Evolutionary conservation across 352 stramenopile genomes (phyloP), one percentile per base, ranked within the genome.

Genomic region (Pythium brachiatum): DNA sequence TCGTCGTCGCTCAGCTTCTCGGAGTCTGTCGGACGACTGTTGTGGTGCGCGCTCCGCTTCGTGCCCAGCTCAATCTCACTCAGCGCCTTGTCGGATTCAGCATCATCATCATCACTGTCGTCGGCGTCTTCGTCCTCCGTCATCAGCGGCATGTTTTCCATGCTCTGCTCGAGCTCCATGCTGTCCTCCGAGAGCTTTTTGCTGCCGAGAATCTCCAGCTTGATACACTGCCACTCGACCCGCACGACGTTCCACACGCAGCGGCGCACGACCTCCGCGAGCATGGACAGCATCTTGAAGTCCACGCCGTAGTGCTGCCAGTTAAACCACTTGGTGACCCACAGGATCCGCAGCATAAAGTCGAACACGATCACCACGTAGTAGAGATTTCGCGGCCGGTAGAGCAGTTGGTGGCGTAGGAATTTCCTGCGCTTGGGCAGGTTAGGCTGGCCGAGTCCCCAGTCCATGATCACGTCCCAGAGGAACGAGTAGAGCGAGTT

Each of bases 401-500:
- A 94, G 0, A 86, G 74, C 34, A 94, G 65, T 46, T 86, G 77
- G 55, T 92, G 83, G 21, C 85, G 81, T 51, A 94, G 64, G 53
- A 88, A 86, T 4, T 53, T 55, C 9, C 83, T 60, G 18, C 60
- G 57, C 26, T 53, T 62, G 15, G 77, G 78, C 25, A 90, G 57
- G 13, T 79, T 72, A 0, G 85, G 85, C 58, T 94, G 79, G n/a
- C 82, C 87, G 9, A 97, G 76, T 9, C 94, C 94, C 95, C 96
- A 99, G 75, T 99, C 95, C 90, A 99, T 98, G 62, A 96, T 90
- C 2, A 99, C 93, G 70, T 99, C 97, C 96, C 96, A 99, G 8
- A 88, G 81, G 73, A 98, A 98, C 62, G 92, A 98, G 70, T 98
- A 99, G 15, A 99, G 73, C 39, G 94, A 98, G 59, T 96, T 98